Base-by-base conservation (phyloP, 1,284 basidiomycete genomes). In the Ganoderma lingzhi region DNA sequence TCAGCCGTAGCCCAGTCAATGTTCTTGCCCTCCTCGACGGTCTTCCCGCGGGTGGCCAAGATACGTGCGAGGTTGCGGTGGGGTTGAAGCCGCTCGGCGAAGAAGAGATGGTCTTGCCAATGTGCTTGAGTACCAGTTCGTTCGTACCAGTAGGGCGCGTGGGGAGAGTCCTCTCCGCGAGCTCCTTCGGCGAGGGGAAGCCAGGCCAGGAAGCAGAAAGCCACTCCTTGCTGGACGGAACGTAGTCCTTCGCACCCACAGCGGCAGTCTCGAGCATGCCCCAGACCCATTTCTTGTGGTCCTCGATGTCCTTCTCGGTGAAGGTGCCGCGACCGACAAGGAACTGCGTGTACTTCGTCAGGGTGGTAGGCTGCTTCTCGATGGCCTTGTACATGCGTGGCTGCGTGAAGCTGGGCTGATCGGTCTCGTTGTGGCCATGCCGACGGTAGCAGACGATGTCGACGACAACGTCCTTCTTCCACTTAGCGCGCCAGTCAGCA, bases 1-100 rank as follows among this genome's bases (percentile, higher is more conserved):
- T 99, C 98, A 70, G 97, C 97, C n/a, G 98, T 99, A 19, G 96
- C 93, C 96, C 97, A 99, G 82, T 99, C 98, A 76, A 99, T 98
- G 82, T 94, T 94, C 74, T 83, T 86, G 71, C 97, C 98, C 74
- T 98, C 95, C 75, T 95, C 90, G 45, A 99, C 89, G 1, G 93
- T 91, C 87, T 97, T 97, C 51, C 94, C 94, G 71, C 98, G 93
- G 48, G 87, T 92, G 71, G 85, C 82, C 65, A 99, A 90, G 81
- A 99, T 99, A 80, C 98, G 94, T 4, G 92, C 93, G 66, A 99
- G 92, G 84, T 99, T 99, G 76, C 91, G 91, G 83, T 99, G 98
- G 94, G 92, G 42, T 84, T 89, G 84, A 99, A 99, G 74, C 90
- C 91, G 60, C 90, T 84, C 23, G 98, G 98, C 82, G 92, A 96